Evolutionary conservation across 176 grass and related monocot species (phyloP).

Genomic region (Luzula sylvatica): DNA sequence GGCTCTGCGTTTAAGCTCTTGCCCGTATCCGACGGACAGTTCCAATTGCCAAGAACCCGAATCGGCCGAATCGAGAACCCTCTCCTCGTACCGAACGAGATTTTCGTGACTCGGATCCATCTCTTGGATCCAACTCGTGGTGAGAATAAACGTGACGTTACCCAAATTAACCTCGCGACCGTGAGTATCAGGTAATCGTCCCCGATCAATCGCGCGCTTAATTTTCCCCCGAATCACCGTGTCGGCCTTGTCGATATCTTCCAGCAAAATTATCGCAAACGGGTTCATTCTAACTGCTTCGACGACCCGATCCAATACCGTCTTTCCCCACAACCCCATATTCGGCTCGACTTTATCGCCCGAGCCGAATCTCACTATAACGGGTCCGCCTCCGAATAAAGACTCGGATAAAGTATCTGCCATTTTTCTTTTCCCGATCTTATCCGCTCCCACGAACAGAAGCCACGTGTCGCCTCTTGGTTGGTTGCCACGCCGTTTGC

Average conservation of each 20-base stretch:
- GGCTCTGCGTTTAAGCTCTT: slow-evolving; percentile 52
- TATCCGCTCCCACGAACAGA: slow-evolving; percentile 77
- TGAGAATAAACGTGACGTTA: slow-evolving; percentile 75
- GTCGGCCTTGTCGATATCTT: slow-evolving; percentile 69
- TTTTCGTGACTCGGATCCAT: slow-evolving; percentile 29
- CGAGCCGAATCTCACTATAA: slow-evolving; percentile 34
- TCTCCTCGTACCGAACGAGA: slow-evolving; percentile 47
- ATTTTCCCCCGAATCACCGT: slow-evolving; percentile 51
- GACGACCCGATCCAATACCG: slow-evolving; percentile 51
- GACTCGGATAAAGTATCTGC: slow-evolving; percentile 57
- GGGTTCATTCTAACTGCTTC: slow-evolving; percentile 74
- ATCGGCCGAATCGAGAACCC: slow-evolving; percentile 44
- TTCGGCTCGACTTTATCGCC: slow-evolving; percentile 24
- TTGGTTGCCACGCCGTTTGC: slow-evolving; percentile 38
- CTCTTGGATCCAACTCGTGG: slow-evolving; percentile 65
- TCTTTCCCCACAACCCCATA: slow-evolving; percentile 53
- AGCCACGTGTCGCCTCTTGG: slow-evolving; percentile 81
- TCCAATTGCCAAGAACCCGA: slow-evolving; percentile 58
- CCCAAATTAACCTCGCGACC: slow-evolving; percentile 81
- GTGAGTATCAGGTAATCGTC: slow-evolving; percentile 64
- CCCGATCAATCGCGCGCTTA: slow-evolving; percentile 75
- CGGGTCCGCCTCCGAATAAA: slow-evolving; percentile 39
- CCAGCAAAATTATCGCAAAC: slow-evolving; percentile 75
- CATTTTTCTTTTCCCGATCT: slow-evolving; percentile 88
- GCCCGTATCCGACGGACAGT: slow-evolving; percentile 31